Evolutionary conservation across 1,139 yeast species (phyloP).

Genomic region (Suhomyces panamericanus): DNA sequence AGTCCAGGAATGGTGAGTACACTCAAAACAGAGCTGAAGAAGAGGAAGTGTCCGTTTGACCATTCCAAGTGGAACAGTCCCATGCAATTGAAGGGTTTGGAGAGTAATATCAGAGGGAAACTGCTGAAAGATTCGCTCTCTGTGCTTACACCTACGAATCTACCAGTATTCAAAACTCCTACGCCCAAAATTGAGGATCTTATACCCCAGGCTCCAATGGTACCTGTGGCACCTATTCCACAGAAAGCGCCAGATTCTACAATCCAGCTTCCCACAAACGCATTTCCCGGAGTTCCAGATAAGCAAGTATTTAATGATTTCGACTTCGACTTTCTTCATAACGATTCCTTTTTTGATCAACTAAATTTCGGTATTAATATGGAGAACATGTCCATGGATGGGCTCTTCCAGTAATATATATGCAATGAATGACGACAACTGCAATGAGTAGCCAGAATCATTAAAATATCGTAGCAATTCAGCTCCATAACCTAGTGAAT

Average conservation of each 20-base stretch:
- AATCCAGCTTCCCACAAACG: conserved; percentile 1
- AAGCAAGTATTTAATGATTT: conserved; percentile 22
- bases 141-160: conserved; percentile 1
- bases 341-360: conserved; percentile 27
- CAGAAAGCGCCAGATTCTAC: conserved; percentile 1
- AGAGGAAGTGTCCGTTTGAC: conserved; percentile 37
- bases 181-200: conserved; percentile 7
- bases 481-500: too few species aligned
- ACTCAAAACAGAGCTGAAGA: conserved; percentile 7
- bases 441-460: too few species aligned
- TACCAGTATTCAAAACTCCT: conserved; percentile 7
- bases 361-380: conserved; percentile 16
- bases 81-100: conserved; percentile 22
- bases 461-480: too few species aligned
- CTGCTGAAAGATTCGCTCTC: conserved; percentile 2
- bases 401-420: conserved; percentile 1
- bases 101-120: conserved; percentile 29
- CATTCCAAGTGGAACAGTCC: conserved; percentile 24
- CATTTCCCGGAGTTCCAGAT: conserved; percentile 11
- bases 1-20: neutral
- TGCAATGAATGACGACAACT: neutral
- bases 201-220: conserved; percentile 2
- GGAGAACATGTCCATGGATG: conserved; percentile 15
- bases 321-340: conserved; percentile 37
- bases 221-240: conserved; percentile 2